Conservation (phyloP, 2,329 filamentous ascomycete genomes). For the Curvularia hawaiiensis region DNA sequence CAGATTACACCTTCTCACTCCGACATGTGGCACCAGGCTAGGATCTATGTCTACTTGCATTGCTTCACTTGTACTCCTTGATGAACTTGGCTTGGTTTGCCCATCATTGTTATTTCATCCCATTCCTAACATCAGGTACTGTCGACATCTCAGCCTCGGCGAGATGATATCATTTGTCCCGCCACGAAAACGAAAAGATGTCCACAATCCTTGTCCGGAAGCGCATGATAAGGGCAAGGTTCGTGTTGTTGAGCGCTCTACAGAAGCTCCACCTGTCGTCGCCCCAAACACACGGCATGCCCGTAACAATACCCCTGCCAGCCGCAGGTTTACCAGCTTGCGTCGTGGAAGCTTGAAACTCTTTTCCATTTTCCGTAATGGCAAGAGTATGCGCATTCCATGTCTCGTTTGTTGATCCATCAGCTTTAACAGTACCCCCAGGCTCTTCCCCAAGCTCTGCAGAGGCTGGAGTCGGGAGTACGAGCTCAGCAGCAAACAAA, state of each 20-base stretch:
- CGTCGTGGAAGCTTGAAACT: constrained; percentile 41
- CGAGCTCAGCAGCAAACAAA: constrained; percentile 19
- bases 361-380: constrained; percentile 42
- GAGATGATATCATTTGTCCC: constrained; percentile 42
- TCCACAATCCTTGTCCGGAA: constrained; percentile 21
- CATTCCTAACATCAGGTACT: background rate
- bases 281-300: constrained; percentile 21
- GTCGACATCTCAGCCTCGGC: constrained; percentile 1
- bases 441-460: constrained; percentile 23
- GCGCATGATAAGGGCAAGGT: constrained; percentile 42
- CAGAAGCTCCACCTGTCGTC: constrained; percentile 16
- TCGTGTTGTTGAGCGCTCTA: constrained; percentile 37
- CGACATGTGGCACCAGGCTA: background rate
- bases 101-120: constrained; percentile 9
- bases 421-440: constrained; percentile 10
- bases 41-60: background rate
- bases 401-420: background rate
- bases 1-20: background rate
- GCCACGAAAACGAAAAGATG: constrained; percentile 41
- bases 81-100: constrained; percentile 1
- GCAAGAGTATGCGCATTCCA: constrained; percentile 29
- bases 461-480: constrained; percentile 12
- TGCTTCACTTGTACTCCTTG: background rate
- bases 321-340: constrained; percentile 35
- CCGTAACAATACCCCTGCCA: constrained; percentile 25